A percentile compares a stretch with the other conserved stretches of the same genome.
These are phyloP conservation scores for Septoria petroselini DNA, from an alignment of 2,329 filamentous ascomycete species.

Conservation along the genomic window DNA sequence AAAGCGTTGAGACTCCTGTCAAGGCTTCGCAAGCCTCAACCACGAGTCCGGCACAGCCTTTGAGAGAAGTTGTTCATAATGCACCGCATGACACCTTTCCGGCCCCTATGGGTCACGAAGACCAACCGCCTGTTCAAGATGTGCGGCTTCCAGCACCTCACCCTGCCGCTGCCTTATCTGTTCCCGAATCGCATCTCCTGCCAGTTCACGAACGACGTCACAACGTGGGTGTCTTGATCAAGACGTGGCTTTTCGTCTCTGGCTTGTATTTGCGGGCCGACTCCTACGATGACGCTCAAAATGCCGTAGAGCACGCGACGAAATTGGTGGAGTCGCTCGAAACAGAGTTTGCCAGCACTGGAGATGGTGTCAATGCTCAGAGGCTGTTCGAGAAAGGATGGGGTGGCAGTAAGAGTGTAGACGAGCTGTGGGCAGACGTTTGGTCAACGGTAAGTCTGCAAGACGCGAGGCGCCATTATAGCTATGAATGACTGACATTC, in stretches of 20 bases:
- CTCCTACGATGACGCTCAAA: slow-evolving; percentile 74
- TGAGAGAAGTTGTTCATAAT: slow-evolving; percentile 43
- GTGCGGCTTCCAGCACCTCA: slow-evolving; percentile 43
- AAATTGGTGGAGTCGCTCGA: slow-evolving; percentile 73
- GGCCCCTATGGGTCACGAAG: slow-evolving; percentile 40
- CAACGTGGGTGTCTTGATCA: slow-evolving; percentile 60
- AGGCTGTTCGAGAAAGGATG: slow-evolving; percentile 66
- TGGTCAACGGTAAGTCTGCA: slow-evolving; percentile 66
- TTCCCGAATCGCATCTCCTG: slow-evolving; percentile 50
- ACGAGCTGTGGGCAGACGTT: slow-evolving; percentile 81
- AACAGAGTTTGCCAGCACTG: slow-evolving; percentile 56
- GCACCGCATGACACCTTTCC: slow-evolving; percentile 37
- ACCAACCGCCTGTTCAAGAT: slow-evolving; percentile 46
- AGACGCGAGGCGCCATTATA: not conserved
- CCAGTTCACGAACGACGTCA: slow-evolving; percentile 53
- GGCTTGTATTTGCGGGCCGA: slow-evolving; percentile 80
- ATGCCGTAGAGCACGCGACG: slow-evolving; percentile 75
- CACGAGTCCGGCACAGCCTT: slow-evolving; percentile 34
- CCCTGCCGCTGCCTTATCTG: slow-evolving; percentile 36
- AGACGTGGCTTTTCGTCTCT: slow-evolving; percentile 87
- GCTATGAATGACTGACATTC: slow-evolving; percentile 23
- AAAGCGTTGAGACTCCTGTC: slow-evolving; percentile 10
- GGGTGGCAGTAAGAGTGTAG: slow-evolving; percentile 76
- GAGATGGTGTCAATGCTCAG: slow-evolving; percentile 58
- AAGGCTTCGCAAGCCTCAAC: slow-evolving; percentile 8